These are phyloP conservation scores for Aspergillus sp. DNA, from an alignment of 2,329 filamentous ascomycete genomes.

Conservation along the genomic window DNA sequence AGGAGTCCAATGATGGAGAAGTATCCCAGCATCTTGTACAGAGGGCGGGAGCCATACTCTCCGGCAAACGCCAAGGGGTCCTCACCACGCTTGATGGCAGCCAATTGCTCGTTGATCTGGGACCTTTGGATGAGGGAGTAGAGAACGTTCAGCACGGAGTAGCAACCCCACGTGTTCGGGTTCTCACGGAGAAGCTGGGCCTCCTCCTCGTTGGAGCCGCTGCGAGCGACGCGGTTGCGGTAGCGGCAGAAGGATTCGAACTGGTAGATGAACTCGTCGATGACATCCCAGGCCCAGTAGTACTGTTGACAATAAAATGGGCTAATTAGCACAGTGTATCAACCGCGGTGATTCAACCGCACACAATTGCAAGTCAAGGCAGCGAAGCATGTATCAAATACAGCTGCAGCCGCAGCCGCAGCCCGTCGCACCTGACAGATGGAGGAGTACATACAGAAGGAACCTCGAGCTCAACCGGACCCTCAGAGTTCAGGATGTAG, in stretches of 20 bases:
- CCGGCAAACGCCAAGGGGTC: slow-evolving; percentile 85
- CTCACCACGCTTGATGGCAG: slow-evolving; percentile 90
- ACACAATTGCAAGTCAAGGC: slow-evolving; percentile 12
- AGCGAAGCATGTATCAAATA: neutral
- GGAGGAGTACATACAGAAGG: slow-evolving; percentile 74
- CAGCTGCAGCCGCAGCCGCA: neutral
- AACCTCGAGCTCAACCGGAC: slow-evolving; percentile 95
- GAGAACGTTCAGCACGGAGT: slow-evolving; percentile 97
- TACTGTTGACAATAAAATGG: slow-evolving; percentile 60
- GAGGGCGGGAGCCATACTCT: slow-evolving; percentile 89
- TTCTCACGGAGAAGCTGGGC: slow-evolving; percentile 89
- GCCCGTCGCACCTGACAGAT: neutral
- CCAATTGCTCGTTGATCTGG: slow-evolving; percentile 96
- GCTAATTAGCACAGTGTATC: slow-evolving; percentile 13
- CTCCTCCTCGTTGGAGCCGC: slow-evolving; percentile 84
- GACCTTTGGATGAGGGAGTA: slow-evolving; percentile 99
- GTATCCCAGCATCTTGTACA: slow-evolving; percentile 98
- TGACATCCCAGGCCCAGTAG: slow-evolving; percentile 99
- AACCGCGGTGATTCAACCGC: slow-evolving; percentile 6
- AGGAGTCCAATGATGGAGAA: slow-evolving; percentile 98
- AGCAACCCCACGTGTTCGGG: slow-evolving; percentile 99
- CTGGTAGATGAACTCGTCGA: slow-evolving; percentile 99
- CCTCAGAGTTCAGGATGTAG: slow-evolving; percentile 98
- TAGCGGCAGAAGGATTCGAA: slow-evolving; percentile 99
- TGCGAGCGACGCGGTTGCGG: slow-evolving; percentile 84